These are phyloP conservation scores for Podaxis sp. DNA, from an alignment of 768 basidiomycete species.

Conservation along the genomic window DNA sequence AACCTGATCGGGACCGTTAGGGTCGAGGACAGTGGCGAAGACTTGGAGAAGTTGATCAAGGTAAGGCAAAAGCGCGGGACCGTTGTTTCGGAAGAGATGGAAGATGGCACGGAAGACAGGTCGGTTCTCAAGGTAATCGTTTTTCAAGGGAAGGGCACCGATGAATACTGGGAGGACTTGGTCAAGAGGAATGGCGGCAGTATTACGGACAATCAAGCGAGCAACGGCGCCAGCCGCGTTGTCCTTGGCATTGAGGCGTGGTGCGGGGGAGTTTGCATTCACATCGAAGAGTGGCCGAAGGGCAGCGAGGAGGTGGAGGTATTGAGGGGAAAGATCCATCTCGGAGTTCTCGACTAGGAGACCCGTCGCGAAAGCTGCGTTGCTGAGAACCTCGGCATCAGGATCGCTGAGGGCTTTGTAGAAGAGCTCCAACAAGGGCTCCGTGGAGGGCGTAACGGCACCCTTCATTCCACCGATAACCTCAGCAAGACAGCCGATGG, in stretches of 20 bases:
- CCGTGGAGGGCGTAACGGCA: conserved; percentile 82
- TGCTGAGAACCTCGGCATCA: conserved; percentile 94
- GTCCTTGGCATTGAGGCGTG: conserved; percentile 84
- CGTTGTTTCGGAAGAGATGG: conserved; percentile 79
- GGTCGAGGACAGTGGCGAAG: conserved; percentile 83
- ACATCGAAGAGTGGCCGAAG: conserved; percentile 82
- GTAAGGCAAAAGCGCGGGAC: conserved; percentile 67
- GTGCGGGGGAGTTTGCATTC: conserved; percentile 56
- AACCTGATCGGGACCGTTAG: conserved; percentile 70
- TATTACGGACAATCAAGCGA: conserved; percentile 82
- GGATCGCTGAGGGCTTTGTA: conserved; percentile 78
- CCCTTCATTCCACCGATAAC: conserved; percentile 91
- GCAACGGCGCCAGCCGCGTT: conserved; percentile 96
- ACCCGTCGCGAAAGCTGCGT: conserved; percentile 93
- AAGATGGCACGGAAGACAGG: conserved; percentile 89
- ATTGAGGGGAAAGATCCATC: conserved; percentile 80
- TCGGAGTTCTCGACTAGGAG: conserved; percentile 87
- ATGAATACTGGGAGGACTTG: conserved; percentile 88
- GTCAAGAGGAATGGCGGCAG: conserved; percentile 78
- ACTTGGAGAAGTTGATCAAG: conserved; percentile 78
- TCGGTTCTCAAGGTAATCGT: conserved; percentile 88
- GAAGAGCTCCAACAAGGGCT: conserved; percentile 80
- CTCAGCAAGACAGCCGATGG: conserved; percentile 93
- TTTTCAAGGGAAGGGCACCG: conserved; percentile 78
- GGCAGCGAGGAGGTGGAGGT: conserved; percentile 70